A percentile compares a stretch with the other conserved stretches of the same genome.
Evolutionary conservation across 2,329 filamentous ascomycete genomes (phyloP).

Genomic region (Pseudogymnoascus sp.): DNA sequence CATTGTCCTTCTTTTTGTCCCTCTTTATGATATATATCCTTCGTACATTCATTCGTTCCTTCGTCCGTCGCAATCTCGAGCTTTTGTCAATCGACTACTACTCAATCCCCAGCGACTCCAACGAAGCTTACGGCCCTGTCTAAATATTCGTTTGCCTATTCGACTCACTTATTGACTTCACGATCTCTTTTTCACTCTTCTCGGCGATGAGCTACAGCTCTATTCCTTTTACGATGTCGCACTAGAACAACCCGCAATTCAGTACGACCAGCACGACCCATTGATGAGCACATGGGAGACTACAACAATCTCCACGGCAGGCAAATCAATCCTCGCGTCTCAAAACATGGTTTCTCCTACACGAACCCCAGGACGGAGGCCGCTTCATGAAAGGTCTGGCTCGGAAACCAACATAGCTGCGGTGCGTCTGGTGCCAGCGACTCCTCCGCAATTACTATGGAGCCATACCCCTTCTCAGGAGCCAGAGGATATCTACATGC

Average conservation of each 20-base stretch:
- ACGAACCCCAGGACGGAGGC: constrained; percentile 7
- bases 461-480: constrained; percentile 12
- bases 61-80: not conserved
- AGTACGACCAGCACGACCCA: constrained; percentile 4
- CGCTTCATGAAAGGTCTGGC: constrained; percentile 12
- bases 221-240: constrained; percentile 7
- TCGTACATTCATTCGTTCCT: constrained; percentile 3
- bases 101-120: constrained; percentile 2
- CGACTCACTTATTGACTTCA: not conserved
- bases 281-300: constrained; percentile 7
- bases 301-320: not conserved
- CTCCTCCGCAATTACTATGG: not conserved
- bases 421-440: constrained; percentile 10
- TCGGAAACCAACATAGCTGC: constrained; percentile 14
- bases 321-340: constrained; percentile 4
- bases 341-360: constrained; percentile 12
- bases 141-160: constrained; percentile 3
- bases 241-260: not conserved
- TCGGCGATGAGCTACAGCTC: not conserved
- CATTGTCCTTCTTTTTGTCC: constrained; percentile 7
- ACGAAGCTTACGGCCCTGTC: not conserved
- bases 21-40: constrained; percentile 6
- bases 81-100: not conserved
- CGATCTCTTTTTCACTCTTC: not conserved
- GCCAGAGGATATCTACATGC: constrained; percentile 24